Conservation (phyloP, 1,284 basidiomycete genomes). For the Xanthoconium separans region DNA sequence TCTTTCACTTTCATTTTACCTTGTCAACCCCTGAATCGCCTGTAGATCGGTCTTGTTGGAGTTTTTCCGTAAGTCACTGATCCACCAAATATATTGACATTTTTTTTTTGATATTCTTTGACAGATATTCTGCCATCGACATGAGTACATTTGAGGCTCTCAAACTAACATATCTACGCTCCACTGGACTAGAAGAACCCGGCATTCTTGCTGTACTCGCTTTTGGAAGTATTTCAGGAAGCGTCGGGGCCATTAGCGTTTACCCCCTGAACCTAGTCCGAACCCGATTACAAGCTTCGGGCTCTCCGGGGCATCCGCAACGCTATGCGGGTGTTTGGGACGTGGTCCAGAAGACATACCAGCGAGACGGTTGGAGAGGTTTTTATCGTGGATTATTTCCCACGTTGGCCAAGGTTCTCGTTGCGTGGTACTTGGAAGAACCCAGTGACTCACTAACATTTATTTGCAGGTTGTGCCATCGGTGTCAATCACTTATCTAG, state of each 20-base stretch:
- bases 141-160: constrained; percentile 95
- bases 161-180: constrained; percentile 80
- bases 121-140: constrained; percentile 84
- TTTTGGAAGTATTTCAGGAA: constrained; percentile 88
- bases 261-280: constrained; percentile 93
- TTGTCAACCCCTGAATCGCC: constrained; percentile 13
- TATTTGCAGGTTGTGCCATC: constrained; percentile 79
- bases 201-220: constrained; percentile 79
- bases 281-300: constrained; percentile 94
- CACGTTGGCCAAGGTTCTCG: constrained; percentile 80
- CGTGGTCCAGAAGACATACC: constrained; percentile 80
- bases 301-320: constrained; percentile 90
- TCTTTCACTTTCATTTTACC: constrained; percentile 19
- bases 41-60: constrained; percentile 82
- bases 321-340: constrained; percentile 87
- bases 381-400: constrained; percentile 94
- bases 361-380: constrained; percentile 87
- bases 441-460: constrained; percentile 12
- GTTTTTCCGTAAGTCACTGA: constrained; percentile 81
- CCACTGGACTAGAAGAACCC: constrained; percentile 81
- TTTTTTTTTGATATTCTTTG: constrained; percentile 4
- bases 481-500: constrained; percentile 93
- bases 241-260: constrained; percentile 88
- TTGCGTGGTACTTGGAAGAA: not conserved
- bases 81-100: not conserved